These are phyloP conservation scores for Collariella sp. DNA, from an alignment of 495 filamentous ascomycete species.

Conservation along the genomic window DNA sequence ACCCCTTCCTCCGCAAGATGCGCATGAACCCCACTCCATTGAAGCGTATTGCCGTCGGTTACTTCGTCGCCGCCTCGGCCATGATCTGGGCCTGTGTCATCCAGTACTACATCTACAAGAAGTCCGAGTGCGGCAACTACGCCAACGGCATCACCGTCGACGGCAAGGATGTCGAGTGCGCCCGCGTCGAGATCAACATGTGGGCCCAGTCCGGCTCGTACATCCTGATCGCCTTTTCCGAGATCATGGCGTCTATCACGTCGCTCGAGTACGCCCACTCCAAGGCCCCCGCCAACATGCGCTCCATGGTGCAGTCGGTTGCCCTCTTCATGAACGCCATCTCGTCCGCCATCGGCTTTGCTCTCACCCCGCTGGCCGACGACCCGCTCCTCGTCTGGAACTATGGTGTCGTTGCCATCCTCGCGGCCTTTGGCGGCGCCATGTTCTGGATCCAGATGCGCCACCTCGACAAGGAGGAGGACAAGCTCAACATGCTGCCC, in stretches of 20 bases:
- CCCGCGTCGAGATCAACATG: slow-evolving; percentile 37
- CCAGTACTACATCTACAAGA: slow-evolving; percentile 63
- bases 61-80: slow-evolving; percentile 48
- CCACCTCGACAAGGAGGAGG: slow-evolving; percentile 53
- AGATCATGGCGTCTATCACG: slow-evolving; percentile 62
- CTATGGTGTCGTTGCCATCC: slow-evolving; percentile 54
- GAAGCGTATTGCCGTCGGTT: slow-evolving; percentile 64
- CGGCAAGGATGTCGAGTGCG: slow-evolving; percentile 6
- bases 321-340: slow-evolving; percentile 64
- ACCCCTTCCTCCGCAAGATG: slow-evolving; percentile 54
- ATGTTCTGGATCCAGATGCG: slow-evolving; percentile 57
- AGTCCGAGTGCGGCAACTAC: slow-evolving; percentile 48
- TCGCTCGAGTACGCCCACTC: slow-evolving; percentile 64
- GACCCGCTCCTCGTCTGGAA: slow-evolving; percentile 61
- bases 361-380: slow-evolving; percentile 52
- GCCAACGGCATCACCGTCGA: slow-evolving; percentile 29
- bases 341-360: slow-evolving; percentile 59
- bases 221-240: slow-evolving; percentile 61
- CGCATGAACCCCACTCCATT: slow-evolving; percentile 63
- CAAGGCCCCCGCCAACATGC: slow-evolving; percentile 73
- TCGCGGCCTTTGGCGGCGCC: slow-evolving; percentile 50
- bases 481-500: slow-evolving; percentile 51
- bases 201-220: slow-evolving; percentile 58
- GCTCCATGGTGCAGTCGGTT: slow-evolving; percentile 59
- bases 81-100: slow-evolving; percentile 60